Conservation (phyloP, 192 early-diverging fungal genomes). For the Podila epigama region DNA sequence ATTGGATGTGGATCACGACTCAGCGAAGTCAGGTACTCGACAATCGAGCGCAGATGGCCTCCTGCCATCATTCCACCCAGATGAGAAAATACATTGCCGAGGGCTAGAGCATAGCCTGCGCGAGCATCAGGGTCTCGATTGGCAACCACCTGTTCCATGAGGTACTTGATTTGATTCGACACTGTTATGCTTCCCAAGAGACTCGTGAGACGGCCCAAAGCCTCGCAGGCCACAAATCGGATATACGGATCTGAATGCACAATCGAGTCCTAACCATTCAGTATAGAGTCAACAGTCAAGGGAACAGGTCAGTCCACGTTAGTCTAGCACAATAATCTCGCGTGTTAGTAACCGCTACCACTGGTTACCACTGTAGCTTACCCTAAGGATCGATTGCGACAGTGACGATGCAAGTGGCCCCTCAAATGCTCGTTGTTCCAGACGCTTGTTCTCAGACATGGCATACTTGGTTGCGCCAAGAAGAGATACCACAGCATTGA, state of each 20-base stretch:
- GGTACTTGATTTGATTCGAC: conserved; percentile 73
- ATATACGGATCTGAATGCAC: conserved; percentile 73
- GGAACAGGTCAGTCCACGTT: not conserved
- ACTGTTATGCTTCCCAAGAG: conserved; percentile 71
- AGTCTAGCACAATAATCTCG: too few species aligned
- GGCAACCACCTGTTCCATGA: conserved; percentile 89
- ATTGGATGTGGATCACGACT: conserved; percentile 91
- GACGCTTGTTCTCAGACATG: conserved; percentile 52
- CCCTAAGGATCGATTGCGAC: conserved; percentile 53
- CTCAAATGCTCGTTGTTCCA: conserved; percentile 29
- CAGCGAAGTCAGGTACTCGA: conserved; percentile 90
- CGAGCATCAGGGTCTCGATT: conserved; percentile 94
- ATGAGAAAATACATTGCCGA: conserved; percentile 88
- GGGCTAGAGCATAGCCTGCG: conserved; percentile 88
- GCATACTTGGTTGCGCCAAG: conserved; percentile 73
- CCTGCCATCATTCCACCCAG: conserved; percentile 90
- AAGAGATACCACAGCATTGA: conserved; percentile 80
- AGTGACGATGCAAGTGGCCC: conserved; percentile 23
- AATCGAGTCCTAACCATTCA: conserved; percentile 67
- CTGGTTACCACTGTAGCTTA: conserved; percentile 26
- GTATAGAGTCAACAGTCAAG: too few species aligned
- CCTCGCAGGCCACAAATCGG: conserved; percentile 80
- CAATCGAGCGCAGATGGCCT: conserved; percentile 83
- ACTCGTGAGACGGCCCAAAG: conserved; percentile 80
- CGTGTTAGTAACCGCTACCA: too few species aligned